A percentile compares a stretch with the other conserved stretches of the same genome.
phyloP scores from a whole-genome alignment of 345 rosid species.

The Salix purpurea region DNA sequence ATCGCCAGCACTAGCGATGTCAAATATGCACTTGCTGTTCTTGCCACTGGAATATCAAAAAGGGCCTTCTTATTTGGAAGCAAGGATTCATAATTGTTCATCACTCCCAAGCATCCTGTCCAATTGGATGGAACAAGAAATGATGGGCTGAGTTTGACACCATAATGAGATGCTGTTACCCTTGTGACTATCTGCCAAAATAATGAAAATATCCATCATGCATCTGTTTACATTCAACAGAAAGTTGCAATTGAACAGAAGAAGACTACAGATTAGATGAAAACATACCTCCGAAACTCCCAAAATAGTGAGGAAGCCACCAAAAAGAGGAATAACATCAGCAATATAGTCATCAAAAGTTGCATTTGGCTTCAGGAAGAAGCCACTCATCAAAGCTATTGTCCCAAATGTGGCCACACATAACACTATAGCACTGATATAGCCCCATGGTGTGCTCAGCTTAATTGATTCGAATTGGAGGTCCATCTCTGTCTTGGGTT shows the following conservation, averaged over 20 bases:
- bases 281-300: conserved; percentile 83
- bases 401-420: conserved; percentile 86
- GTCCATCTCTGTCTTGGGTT: conserved; percentile 81
- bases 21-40: conserved; percentile 82
- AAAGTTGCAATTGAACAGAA: background rate
- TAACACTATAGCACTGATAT: conserved; percentile 51
- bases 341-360: conserved; percentile 79
- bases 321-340: conserved; percentile 70
- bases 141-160: conserved; percentile 79
- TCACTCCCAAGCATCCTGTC: conserved; percentile 94
- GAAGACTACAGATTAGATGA: background rate
- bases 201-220: background rate
- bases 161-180: conserved; percentile 65
- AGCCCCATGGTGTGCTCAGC: conserved; percentile 88
- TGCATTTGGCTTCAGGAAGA: conserved; percentile 85
- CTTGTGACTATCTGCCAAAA: conserved; percentile 72
- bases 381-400: conserved; percentile 82
- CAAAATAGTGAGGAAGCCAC: conserved; percentile 76
- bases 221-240: background rate
- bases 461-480: conserved; percentile 79
- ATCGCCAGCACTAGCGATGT: conserved; percentile 68
- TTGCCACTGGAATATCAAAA: conserved; percentile 85
- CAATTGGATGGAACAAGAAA: conserved; percentile 91
- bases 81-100: conserved; percentile 85
- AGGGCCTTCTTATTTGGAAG: conserved; percentile 83